These are phyloP conservation scores for Xylaria palmicola DNA, from an alignment of 495 filamentous ascomycete species.

Conservation along the genomic window DNA sequence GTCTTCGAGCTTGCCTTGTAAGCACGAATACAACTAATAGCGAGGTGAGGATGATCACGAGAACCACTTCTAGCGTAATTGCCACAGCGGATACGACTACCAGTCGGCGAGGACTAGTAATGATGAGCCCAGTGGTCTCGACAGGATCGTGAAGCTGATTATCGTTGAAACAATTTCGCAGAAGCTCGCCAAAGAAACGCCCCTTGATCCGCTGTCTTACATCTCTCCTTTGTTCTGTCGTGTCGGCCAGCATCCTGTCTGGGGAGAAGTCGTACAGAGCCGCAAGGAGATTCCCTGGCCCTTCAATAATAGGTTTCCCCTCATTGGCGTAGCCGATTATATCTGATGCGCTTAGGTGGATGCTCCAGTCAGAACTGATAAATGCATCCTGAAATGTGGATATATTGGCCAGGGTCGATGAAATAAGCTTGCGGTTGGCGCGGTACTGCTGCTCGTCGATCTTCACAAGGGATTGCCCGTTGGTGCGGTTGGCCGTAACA, in stretches of 20 bases:
- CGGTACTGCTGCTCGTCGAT: conserved; percentile 25
- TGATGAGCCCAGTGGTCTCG: not conserved
- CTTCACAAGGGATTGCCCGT: conserved; percentile 21
- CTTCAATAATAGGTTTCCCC: not conserved
- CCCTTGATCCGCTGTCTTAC: conserved; percentile 27
- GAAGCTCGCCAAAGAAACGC: conserved; percentile 37
- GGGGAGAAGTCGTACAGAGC: conserved; percentile 31
- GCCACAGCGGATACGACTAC: conserved; percentile 22
- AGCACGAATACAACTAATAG: conserved; percentile 12
- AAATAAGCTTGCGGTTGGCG: conserved; percentile 16
- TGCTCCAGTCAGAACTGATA: conserved; percentile 17
- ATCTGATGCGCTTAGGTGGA: conserved; percentile 21
- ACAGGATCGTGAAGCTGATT: not conserved
- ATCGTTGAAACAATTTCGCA: conserved; percentile 26
- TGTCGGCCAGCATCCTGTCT: conserved; percentile 19
- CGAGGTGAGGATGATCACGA: conserved; percentile 14
- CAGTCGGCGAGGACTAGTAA: conserved; percentile 11
- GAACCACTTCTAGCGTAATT: conserved; percentile 14
- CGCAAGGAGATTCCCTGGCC: conserved; percentile 21
- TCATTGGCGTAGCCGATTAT: not conserved
- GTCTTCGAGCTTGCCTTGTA: conserved; percentile 17
- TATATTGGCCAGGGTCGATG: conserved; percentile 7
- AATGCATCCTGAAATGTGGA: conserved; percentile 20
- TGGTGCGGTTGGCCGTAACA: conserved; percentile 19
- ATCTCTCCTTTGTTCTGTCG: not conserved